A percentile compares a stretch with the other conserved stretches of the same genome.
These are phyloP conservation scores for Apiotrichum montevideense DNA, from an alignment of 1,284 basidiomycete species.

Conservation along the genomic window DNA sequence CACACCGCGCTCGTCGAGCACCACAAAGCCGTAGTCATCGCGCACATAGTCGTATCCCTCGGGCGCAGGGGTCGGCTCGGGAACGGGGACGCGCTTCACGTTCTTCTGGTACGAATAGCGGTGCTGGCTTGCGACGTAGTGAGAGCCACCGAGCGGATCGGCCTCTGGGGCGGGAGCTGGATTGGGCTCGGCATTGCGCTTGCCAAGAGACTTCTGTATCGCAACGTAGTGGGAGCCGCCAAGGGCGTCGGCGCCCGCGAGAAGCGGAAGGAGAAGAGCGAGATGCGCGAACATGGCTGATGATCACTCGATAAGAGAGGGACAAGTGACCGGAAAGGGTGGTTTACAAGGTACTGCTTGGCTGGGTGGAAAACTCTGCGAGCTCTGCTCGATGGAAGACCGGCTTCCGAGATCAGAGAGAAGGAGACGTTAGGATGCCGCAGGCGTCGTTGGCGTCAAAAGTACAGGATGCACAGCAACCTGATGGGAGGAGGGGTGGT, in stretches of 20 bases:
- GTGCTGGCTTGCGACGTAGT: constrained; percentile 8
- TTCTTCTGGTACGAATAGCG: constrained; percentile 11
- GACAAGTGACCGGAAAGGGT: constrained; percentile 2
- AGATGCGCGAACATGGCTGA: constrained; percentile 9
- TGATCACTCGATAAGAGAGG: not conserved
- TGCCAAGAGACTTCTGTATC: not conserved
- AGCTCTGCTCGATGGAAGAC: constrained; percentile 8
- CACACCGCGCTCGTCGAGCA: constrained; percentile 32
- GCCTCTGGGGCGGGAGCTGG: not conserved
- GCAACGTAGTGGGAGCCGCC: constrained; percentile 18
- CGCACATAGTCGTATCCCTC: not conserved
- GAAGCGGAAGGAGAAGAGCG: constrained; percentile 12
- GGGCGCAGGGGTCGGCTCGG: not conserved
- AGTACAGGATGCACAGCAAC: constrained; percentile 11
- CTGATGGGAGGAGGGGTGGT: constrained; percentile 2
- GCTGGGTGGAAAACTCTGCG: not conserved
- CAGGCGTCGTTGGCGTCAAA: not conserved
- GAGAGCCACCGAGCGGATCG: constrained; percentile 9
- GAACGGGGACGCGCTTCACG: not conserved
- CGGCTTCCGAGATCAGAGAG: constrained; percentile 13
- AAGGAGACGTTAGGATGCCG: not conserved
- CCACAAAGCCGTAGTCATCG: not conserved
- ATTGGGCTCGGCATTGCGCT: constrained; percentile 1
- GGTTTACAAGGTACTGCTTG: not conserved
- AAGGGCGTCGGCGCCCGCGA: constrained; percentile 5